These are phyloP conservation scores for Monsonia emarginata DNA, from an alignment of 441 rosid genomes.

Conservation along the genomic window DNA sequence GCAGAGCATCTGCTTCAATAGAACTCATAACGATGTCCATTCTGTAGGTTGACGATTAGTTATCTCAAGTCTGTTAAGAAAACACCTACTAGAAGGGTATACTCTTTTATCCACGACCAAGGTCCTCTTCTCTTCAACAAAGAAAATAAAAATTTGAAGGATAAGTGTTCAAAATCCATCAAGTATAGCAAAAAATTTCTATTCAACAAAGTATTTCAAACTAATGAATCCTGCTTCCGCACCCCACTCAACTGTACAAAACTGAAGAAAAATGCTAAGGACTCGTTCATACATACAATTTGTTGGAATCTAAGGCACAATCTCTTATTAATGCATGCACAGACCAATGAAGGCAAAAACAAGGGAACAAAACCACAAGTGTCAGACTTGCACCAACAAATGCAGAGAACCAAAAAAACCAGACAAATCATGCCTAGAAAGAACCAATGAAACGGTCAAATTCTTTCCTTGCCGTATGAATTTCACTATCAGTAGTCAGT, in stretches of 20 bases:
- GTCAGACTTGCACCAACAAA: not conserved
- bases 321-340: not conserved
- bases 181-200: not conserved
- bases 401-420: not conserved
- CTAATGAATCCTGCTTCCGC: not conserved
- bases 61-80: too few relatives aligned
- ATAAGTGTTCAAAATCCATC: not conserved
- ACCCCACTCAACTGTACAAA: not conserved
- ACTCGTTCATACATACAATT: not conserved
- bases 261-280: not conserved
- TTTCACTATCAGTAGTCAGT: too few relatives aligned
- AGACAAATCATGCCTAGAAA: not conserved
- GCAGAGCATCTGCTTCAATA: too few relatives aligned
- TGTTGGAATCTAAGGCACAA: too few relatives aligned
- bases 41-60: too few relatives aligned
- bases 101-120: not conserved
- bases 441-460: conserved; percentile 14
- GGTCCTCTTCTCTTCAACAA: not conserved
- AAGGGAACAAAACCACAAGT: not conserved
- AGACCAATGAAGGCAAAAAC: not conserved
- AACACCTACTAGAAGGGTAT: not conserved
- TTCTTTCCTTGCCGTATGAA: too few relatives aligned
- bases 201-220: not conserved
- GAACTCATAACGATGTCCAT: too few relatives aligned
- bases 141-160: not conserved